Conservation (phyloP, 257 asterid genomes). For the Jasminum sambac region DNA sequence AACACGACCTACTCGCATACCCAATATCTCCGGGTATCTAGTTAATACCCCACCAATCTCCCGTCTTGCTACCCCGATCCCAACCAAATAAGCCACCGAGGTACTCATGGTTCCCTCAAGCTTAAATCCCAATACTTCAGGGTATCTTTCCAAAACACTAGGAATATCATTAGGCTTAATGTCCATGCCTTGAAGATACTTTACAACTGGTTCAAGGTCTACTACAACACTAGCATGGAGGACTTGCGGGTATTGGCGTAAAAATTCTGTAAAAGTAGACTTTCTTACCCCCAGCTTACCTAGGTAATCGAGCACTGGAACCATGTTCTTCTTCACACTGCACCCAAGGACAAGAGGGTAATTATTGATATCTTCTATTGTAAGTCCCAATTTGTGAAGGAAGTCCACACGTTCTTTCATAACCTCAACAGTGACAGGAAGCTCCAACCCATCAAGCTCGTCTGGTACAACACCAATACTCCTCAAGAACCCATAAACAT, state of each 20-base stretch:
- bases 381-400: constrained; percentile 89
- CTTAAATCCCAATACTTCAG: constrained; percentile 89
- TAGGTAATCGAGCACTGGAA: constrained; percentile 93
- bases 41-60: constrained; percentile 83
- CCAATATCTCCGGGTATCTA: constrained; percentile 81
- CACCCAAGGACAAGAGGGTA: constrained; percentile 98
- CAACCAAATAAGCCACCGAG: constrained; percentile 95
- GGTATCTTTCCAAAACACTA: constrained; percentile 77
- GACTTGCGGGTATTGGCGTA: constrained; percentile 87
- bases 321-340: constrained; percentile 96
- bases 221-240: constrained; percentile 97
- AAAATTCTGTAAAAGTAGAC: constrained; percentile 72
- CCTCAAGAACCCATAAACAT: constrained; percentile 79
- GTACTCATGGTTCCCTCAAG: constrained; percentile 99
- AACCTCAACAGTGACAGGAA: constrained; percentile 90
- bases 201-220: constrained; percentile 90
- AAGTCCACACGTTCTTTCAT: constrained; percentile 90
- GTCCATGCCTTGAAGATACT: constrained; percentile 96
- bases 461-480: constrained; percentile 74
- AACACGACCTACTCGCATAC: constrained; percentile 94
- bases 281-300: constrained; percentile 88
- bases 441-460: constrained; percentile 95
- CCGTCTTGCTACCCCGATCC: constrained; percentile 90
- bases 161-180: constrained; percentile 84
- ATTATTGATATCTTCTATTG: constrained; percentile 82